Evolutionary conservation across 208 protist species (phyloP), one percentile per base, ranked within the genome.

Genomic region (Phytomonas francai): DNA sequence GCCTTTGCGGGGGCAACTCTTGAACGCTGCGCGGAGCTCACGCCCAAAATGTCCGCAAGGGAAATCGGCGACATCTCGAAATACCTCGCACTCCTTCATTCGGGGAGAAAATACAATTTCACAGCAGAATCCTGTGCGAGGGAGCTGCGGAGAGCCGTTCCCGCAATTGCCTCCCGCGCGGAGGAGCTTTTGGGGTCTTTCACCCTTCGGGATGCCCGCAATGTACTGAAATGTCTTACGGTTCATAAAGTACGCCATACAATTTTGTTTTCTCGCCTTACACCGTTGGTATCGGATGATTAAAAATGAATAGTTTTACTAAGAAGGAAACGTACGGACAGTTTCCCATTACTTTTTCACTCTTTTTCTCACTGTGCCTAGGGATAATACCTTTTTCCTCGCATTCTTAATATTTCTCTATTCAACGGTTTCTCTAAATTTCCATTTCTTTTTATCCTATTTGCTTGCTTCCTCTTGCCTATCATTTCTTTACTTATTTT

Each of bases 231-330:
- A 16, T 96, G 91, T 68, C 72, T 96, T 9, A 65, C 78, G 5
- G 68, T 89, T 62, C 85, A 94, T 72, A 84, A 85, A 25, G 78
- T 93, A 9, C 83, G 82, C 3, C 90, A 95, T 61, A 78, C 87
- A 2, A 63, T 93, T n/a, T 76, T 93, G n/a, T 89, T 95, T 54
- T 83, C 90, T 11, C 80, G 79, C 4, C 78, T 39, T 60, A 45
- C 39, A 45, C 39, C 39, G 39, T 45, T 45, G 9, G 39, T 45
- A 22, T 45, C 39, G 19, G 39, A 45, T 11, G 11, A 45, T 45
- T 45, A 14, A 45, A 45, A 7, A n/a, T 16, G 11, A 45, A 11
- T 2, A 45, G 1, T 1, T 36, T 16, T 8, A 14, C 11, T 36
- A 12, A 25, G 6, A 22, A 22, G 11, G 12, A 61, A 61, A 61